These are phyloP conservation scores for Setomelanomma holmii DNA, from an alignment of 2,329 filamentous ascomycete genomes.

Conservation along the genomic window DNA sequence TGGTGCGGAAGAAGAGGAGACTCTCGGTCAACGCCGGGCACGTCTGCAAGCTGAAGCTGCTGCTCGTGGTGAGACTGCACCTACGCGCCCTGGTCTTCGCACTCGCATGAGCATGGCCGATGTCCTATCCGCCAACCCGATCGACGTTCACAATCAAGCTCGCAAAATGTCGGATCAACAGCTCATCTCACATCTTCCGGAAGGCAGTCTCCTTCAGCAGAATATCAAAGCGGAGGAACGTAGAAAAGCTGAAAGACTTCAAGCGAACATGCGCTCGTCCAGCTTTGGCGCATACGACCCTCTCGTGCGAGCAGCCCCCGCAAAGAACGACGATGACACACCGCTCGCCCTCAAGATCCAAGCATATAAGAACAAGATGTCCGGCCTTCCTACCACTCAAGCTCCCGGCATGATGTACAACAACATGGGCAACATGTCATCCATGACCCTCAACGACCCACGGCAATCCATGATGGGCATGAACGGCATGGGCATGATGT, in stretches of 20 bases:
- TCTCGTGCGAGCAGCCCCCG: slow-evolving; percentile 29
- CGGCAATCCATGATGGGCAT: slow-evolving; percentile 25
- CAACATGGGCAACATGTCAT: slow-evolving; percentile 11
- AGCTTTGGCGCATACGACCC: slow-evolving; percentile 40
- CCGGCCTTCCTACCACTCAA: slow-evolving; percentile 18
- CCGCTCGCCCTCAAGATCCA: slow-evolving; percentile 45
- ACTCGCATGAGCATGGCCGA: slow-evolving; percentile 66
- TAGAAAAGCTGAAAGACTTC: slow-evolving; percentile 43
- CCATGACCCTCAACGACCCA: not conserved
- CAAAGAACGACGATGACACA: slow-evolving; percentile 35
- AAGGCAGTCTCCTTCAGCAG: slow-evolving; percentile 51
- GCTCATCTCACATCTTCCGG: slow-evolving; percentile 43
- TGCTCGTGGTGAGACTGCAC: slow-evolving; percentile 49
- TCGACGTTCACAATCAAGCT: slow-evolving; percentile 40
- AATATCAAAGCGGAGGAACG: slow-evolving; percentile 48
- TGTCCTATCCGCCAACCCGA: slow-evolving; percentile 64
- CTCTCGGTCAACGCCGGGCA: slow-evolving; percentile 76
- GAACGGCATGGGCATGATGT: slow-evolving; percentile 24
- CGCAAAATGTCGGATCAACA: slow-evolving; percentile 47
- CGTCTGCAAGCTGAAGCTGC: slow-evolving; percentile 75
- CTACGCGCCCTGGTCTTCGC: slow-evolving; percentile 45
- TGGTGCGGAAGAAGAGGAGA: slow-evolving; percentile 70
- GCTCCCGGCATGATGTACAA: slow-evolving; percentile 23
- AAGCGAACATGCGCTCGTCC: slow-evolving; percentile 41
- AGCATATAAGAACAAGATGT: slow-evolving; percentile 45